A percentile compares a stretch with the other conserved stretches of the same genome.
These are phyloP conservation scores for Mortierella alpina DNA, from an alignment of 192 early-diverging fungal species.

Conservation along the genomic window DNA sequence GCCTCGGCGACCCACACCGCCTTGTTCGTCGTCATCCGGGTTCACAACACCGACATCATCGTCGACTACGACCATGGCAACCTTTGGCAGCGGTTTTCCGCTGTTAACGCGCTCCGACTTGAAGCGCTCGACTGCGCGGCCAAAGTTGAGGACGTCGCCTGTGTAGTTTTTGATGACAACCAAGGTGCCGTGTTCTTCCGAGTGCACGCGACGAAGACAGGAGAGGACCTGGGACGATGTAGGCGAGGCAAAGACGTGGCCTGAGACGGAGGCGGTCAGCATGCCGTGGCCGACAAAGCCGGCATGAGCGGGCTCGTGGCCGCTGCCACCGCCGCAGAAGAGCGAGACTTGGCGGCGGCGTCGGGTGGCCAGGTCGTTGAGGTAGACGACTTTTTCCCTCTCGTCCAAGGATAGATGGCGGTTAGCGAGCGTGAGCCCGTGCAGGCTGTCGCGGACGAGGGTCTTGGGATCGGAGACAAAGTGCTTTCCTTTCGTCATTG, in stretches of 20 bases:
- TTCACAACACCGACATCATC: slow-evolving; percentile 87
- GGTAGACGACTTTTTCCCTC: slow-evolving; percentile 74
- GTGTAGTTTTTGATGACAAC: slow-evolving; percentile 93
- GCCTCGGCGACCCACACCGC: slow-evolving; percentile 80
- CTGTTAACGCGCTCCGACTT: slow-evolving; percentile 73
- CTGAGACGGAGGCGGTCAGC: slow-evolving; percentile 83
- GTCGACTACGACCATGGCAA: slow-evolving; percentile 80
- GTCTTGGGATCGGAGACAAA: slow-evolving; percentile 68
- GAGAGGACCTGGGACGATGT: slow-evolving; percentile 81
- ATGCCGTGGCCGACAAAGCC: slow-evolving; percentile 81
- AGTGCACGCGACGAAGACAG: slow-evolving; percentile 71
- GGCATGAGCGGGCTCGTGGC: slow-evolving; percentile 88
- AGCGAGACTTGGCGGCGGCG: slow-evolving; percentile 76
- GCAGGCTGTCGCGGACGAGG: slow-evolving; percentile 70
- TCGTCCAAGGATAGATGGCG: slow-evolving; percentile 69
- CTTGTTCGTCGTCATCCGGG: slow-evolving; percentile 60
- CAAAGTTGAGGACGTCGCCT: slow-evolving; percentile 84
- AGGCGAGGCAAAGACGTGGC: slow-evolving; percentile 90
- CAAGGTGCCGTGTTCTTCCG: slow-evolving; percentile 72
- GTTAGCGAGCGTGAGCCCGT: slow-evolving; percentile 67
- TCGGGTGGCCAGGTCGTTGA: slow-evolving; percentile 60
- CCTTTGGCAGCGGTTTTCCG: slow-evolving; percentile 53
- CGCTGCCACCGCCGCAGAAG: slow-evolving; percentile 84
- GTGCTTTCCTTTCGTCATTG: slow-evolving; percentile 56
- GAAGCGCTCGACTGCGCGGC: slow-evolving; percentile 80